Conservation (phyloP, 768 basidiomycete genomes). For the Psilocybe cubensis region DNA sequence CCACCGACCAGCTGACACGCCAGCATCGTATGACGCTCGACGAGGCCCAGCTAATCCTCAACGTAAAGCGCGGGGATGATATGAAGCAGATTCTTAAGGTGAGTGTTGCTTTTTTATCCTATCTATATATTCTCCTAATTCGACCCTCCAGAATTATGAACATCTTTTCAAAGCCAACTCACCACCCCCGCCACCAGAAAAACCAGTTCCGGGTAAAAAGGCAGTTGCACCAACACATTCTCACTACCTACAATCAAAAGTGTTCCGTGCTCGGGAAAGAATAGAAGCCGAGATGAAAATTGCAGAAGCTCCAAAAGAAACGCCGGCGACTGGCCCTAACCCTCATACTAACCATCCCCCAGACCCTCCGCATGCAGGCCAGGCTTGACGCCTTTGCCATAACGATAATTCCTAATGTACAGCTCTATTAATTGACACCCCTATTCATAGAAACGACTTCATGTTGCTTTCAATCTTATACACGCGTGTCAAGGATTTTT, state of each 20-base stretch:
- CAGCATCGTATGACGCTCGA: conserved; percentile 93
- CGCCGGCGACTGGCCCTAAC: conserved; percentile 8
- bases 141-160: conserved; percentile 76
- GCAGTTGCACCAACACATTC: conserved; percentile 56
- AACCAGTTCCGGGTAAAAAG: conserved; percentile 47
- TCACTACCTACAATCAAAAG: conserved; percentile 96
- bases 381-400: background rate
- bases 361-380: conserved; percentile 8
- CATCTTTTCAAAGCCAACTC: conserved; percentile 91
- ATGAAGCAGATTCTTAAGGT: conserved; percentile 79
- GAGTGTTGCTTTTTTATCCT: conserved; percentile 11
- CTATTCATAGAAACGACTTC: conserved; percentile 10
- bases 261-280: conserved; percentile 92
- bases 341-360: conserved; percentile 22
- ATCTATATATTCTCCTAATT: background rate
- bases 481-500: background rate
- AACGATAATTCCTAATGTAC: conserved; percentile 16
- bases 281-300: conserved; percentile 82
- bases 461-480: background rate
- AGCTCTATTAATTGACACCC: conserved; percentile 19
- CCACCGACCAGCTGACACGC: conserved; percentile 81
- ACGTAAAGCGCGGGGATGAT: conserved; percentile 74
- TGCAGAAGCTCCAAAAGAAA: conserved; percentile 25
- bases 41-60: conserved; percentile 92
- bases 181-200: conserved; percentile 60